Percentiles rank a stretch among this genome's conserved stretches.
phyloP scores from a whole-genome alignment of 108 stramenopile species.

The Mediolabrus comicus region DNA sequence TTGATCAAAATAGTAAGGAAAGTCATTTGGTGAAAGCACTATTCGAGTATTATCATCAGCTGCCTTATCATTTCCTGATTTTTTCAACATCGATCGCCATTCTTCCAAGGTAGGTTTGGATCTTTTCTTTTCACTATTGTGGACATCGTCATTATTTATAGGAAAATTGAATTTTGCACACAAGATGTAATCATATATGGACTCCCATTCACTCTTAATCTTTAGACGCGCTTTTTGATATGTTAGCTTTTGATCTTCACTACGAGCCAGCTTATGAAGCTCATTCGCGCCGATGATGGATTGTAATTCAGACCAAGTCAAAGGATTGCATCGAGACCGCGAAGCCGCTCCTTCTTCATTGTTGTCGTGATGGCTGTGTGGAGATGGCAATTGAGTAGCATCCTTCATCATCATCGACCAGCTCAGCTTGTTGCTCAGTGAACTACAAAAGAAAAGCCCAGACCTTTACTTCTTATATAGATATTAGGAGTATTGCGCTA shows the following conservation, averaged over 20 bases:
- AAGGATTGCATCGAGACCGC: conserved; percentile 14
- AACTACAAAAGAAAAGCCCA: too few species aligned
- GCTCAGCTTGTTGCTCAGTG: too few species aligned
- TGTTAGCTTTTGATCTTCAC: conserved; percentile 38
- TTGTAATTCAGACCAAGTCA: conserved; percentile 30
- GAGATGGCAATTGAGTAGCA: background rate
- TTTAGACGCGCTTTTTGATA: conserved; percentile 35
- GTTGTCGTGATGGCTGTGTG: background rate
- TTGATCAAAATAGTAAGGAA: conserved; percentile 38
- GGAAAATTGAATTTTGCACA: conserved; percentile 67
- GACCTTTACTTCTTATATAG: too few species aligned
- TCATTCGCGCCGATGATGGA: conserved; percentile 25
- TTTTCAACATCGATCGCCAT: background rate
- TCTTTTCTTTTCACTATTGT: conserved; percentile 12
- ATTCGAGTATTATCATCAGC: conserved; percentile 7
- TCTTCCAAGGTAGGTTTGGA: conserved; percentile 24
- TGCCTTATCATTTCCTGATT: conserved; percentile 1
- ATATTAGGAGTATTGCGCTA: too few species aligned
- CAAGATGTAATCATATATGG: conserved; percentile 65
- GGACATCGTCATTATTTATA: background rate
- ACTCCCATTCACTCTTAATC: conserved; percentile 54
- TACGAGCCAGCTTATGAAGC: conserved; percentile 50
- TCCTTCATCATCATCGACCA: too few species aligned
- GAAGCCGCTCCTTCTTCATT: conserved; percentile 1
- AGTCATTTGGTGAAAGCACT: conserved; percentile 38